Base-by-base conservation (phyloP, 495 filamentous ascomycete genomes). In the Xylaria castorea region DNA sequence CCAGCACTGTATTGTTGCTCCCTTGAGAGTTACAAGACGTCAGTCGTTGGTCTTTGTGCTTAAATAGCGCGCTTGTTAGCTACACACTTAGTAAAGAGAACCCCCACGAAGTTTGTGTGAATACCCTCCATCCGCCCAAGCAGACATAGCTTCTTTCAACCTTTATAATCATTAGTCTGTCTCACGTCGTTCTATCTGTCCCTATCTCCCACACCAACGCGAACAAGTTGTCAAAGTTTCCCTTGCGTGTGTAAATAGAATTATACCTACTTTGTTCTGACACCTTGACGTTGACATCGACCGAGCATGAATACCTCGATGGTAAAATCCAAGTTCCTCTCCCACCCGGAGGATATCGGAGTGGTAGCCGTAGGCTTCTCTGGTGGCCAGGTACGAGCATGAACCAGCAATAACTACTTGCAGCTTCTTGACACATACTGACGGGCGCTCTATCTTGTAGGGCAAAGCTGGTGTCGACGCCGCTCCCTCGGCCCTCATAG, bases 351-450 rank as follows among this genome's bases (percentile, higher is more conserved):
- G 79, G 90, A 98, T 74, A 88, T 99, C 68, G 96, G 96, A 70
- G 87, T 99, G 64, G 93, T 98, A 50, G 95, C 95, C 36, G 96
- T 98, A 25, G 95, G 95, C 71, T 99, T 99, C 87, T 97, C 94
- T 68, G 96, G 97, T 76, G 96, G 96, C 65, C 96, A 99, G 88
- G 95, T 95, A 89, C 75, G 84, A 75, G 60, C n/a, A 62, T 62
- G 55, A 25, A 36, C 64, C 40, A 74, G 53, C 27, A 50, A 55
- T 36, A 25, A 55, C 25, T 5, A 58, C 32, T 38, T 40, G 51
- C 27, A 16, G 58, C 25, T 50, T 25, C 36, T 32, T 67, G 20
- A 71, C 32, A 67, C 65, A 14, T 60, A 25, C 74, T 72, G 62
- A 71, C 75, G 57, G 63, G 63, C 60, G 27, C 48, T 71, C 70